These are phyloP conservation scores for Quercus ilex DNA, from an alignment of 306 rosid genomes.

Conservation along the genomic window DNA sequence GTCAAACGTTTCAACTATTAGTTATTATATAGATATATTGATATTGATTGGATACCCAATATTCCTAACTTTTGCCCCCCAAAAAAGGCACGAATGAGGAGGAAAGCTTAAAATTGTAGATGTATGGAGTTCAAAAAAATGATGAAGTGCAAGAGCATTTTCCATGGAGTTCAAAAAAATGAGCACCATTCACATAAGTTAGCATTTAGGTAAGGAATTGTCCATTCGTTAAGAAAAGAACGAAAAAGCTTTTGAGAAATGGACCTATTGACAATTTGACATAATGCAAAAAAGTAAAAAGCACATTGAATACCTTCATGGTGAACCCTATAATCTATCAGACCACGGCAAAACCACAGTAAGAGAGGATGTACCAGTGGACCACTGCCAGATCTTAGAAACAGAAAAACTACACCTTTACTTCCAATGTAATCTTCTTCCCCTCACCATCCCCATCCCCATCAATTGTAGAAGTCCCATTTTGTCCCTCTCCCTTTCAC, in stretches of 20 bases:
- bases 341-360: conserved; percentile 44
- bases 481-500: conserved; percentile 48
- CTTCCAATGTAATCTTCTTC: conserved; percentile 55
- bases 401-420: conserved; percentile 88
- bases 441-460: conserved; percentile 64
- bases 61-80: too few relatives aligned
- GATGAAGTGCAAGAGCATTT: conserved; percentile 23
- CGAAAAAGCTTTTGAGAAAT: conserved; percentile 11
- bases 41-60: too few relatives aligned
- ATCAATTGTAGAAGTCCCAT: conserved; percentile 47
- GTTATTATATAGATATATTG: too few relatives aligned
- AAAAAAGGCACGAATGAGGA: too few relatives aligned
- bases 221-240: conserved; percentile 10
- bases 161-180: neutral
- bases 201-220: neutral
- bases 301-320: conserved; percentile 24
- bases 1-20: too few relatives aligned
- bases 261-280: conserved; percentile 7
- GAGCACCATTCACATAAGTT: conserved; percentile 33
- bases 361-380: conserved; percentile 37
- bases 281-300: conserved; percentile 15
- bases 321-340: conserved; percentile 34
- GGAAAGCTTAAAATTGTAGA: neutral
- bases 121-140: neutral
- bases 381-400: conserved; percentile 90